phyloP scores from a whole-genome alignment of 768 basidiomycete species.

The Psilocybe tampanensis region DNA sequence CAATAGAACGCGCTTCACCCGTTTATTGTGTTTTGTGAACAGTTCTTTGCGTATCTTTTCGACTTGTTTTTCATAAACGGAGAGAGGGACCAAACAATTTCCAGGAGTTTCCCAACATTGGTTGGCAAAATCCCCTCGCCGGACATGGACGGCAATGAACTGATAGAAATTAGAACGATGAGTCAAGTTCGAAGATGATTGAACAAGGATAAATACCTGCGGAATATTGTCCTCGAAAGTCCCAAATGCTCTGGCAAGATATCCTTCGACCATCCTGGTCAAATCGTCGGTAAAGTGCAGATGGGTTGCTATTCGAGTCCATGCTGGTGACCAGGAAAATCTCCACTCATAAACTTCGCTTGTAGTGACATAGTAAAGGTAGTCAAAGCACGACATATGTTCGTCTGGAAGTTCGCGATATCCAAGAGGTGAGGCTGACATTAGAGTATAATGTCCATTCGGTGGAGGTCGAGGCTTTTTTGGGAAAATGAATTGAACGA shows the following conservation, averaged over 20 bases:
- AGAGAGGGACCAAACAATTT: slow-evolving; percentile 42
- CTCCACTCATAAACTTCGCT: slow-evolving; percentile 32
- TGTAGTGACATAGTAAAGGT: slow-evolving; percentile 31
- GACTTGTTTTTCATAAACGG: slow-evolving; percentile 37
- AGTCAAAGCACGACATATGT: slow-evolving; percentile 36
- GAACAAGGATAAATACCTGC: background rate
- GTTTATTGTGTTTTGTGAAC: slow-evolving; percentile 27
- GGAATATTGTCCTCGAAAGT: slow-evolving; percentile 4
- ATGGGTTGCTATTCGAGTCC: slow-evolving; percentile 40
- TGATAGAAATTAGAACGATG: slow-evolving; percentile 12
- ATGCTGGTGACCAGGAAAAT: slow-evolving; percentile 42
- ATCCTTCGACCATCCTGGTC: slow-evolving; percentile 29
- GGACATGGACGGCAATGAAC: slow-evolving; percentile 50
- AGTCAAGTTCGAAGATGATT: background rate
- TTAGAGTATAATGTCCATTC: slow-evolving; percentile 22
- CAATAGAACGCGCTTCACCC: slow-evolving; percentile 41
- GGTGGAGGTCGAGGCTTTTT: slow-evolving; percentile 19
- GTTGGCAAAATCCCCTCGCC: slow-evolving; percentile 46
- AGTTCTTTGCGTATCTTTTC: slow-evolving; percentile 39
- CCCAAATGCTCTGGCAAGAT: slow-evolving; percentile 22
- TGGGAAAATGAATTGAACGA: slow-evolving; percentile 34
- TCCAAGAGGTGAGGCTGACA: slow-evolving; percentile 29
- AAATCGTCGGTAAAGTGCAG: slow-evolving; percentile 36
- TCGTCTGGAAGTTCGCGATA: slow-evolving; percentile 27
- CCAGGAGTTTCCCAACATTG: slow-evolving; percentile 31